Base-by-base conservation (phyloP, 345 rosid species). In the Eutrema yunnanense region DNA sequence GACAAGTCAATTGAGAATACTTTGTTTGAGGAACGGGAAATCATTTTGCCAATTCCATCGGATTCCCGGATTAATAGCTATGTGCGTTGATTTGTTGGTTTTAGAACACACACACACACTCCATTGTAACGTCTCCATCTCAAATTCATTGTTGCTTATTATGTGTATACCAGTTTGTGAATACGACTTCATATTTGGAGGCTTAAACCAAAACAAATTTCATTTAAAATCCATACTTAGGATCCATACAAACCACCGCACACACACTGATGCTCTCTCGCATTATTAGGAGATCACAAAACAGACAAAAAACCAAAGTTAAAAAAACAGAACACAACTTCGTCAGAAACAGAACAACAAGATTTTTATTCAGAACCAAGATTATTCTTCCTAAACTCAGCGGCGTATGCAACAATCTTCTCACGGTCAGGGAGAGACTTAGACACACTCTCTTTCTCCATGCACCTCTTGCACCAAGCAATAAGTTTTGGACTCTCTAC, bases 21-120 rank as follows among this genome's bases (percentile, higher is more conserved):
- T 94, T 3, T 92, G 98, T 81, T 76, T 77, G 27, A 82, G 71
- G 80, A 89, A 75, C 13, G 88, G 94, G 40, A 86, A 81, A 73
- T 81, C 88, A 8, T 58, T 16, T 57, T 87, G 81, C 27, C 87
- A 4, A 64, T 70, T 69, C 62, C 80, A 36, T 75, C 80, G 14
- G 41, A 3, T 50, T 73, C 90, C 9, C 57, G 85, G 82, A 82
- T 87, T 10, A 79, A 67, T 69, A 79, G 85, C 47, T 87, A 38
- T 90, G 96, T 40, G 16, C 53, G 82, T 40, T 87, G 84, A 83
- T 72, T 36, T 40, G 4, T 30, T 62, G 38, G 16, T 57, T 57
- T 41, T 41, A 40, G n/a, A 9, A 43, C 37, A 22, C 26, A 43
- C 37, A 22, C 62, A 22, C 62, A 42, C 46, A 2, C 2, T 65